Percentiles rank a stretch among this genome's conserved stretches.
Evolutionary conservation across 495 filamentous ascomycete genomes (phyloP).

Genomic region (Xeromyces bisporus): DNA sequence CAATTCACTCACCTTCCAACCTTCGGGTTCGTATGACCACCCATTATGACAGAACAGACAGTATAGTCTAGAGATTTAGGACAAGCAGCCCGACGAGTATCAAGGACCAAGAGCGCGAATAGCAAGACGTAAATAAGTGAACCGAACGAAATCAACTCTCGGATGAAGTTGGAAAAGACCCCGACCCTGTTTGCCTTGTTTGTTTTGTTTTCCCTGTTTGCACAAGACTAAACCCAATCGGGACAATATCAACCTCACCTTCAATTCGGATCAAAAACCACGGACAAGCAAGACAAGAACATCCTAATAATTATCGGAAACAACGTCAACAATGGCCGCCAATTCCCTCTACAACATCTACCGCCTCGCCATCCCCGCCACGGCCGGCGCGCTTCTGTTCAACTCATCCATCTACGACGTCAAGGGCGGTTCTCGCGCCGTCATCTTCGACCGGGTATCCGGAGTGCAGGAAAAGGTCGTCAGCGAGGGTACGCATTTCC

Average conservation of each 20-base stretch:
- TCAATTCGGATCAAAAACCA: neutral
- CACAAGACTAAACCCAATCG: conserved; percentile 30
- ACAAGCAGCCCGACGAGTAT: no score
- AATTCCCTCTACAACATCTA: conserved; percentile 45
- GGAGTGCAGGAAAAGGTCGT: conserved; percentile 86
- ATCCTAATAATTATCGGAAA: conserved; percentile 15
- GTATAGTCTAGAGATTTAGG: no score
- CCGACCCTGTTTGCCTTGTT: neutral
- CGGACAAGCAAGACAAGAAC: conserved; percentile 17
- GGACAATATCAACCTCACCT: conserved; percentile 12
- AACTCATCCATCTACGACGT: conserved; percentile 89
- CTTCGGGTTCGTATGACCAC: conserved; percentile 43
- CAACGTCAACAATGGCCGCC: conserved; percentile 35
- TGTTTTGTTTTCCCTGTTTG: no score
- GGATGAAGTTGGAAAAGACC: conserved; percentile 18
- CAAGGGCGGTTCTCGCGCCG: conserved; percentile 78
- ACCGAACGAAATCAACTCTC: conserved; percentile 10
- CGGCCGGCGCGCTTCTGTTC: conserved; percentile 41
- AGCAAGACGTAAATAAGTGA: conserved; percentile 10
- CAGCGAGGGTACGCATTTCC: conserved; percentile 94
- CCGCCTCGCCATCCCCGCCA: conserved; percentile 52
- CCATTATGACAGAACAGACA: conserved; percentile 42
- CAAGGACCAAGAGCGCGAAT: conserved; percentile 9
- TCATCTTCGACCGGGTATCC: conserved; percentile 91
- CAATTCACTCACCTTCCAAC: conserved; percentile 61